Evolutionary conservation across 306 rosid genomes (phyloP).

Genomic region (Crataegus laevigata): DNA sequence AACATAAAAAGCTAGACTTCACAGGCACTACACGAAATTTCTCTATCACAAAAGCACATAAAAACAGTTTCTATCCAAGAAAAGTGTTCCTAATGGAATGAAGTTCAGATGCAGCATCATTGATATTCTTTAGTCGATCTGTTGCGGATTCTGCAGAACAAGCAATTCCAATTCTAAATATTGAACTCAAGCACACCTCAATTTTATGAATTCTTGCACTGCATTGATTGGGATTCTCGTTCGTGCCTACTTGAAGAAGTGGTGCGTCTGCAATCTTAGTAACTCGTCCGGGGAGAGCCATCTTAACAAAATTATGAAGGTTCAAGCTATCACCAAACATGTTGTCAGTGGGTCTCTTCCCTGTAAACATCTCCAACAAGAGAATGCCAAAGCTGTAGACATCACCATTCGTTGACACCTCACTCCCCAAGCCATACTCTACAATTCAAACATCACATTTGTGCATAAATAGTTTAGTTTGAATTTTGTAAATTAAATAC

Average conservation of each 20-base stretch:
- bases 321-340: background rate
- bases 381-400: background rate
- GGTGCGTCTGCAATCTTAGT: background rate
- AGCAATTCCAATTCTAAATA: background rate
- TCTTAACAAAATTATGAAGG: background rate
- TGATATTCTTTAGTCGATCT: background rate
- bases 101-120: background rate
- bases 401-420: background rate
- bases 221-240: background rate
- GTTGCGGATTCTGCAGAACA: background rate
- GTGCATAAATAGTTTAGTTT: background rate
- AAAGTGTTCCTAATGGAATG: background rate
- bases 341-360: too few species aligned
- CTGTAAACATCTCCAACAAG: background rate
- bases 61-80: background rate
- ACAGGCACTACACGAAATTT: too few species aligned
- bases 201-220: background rate
- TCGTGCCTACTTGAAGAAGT: background rate
- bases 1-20: background rate
- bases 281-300: background rate
- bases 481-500: background rate
- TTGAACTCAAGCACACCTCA: background rate
- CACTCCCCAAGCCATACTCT: background rate
- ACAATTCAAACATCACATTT: background rate
- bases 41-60: too few species aligned